Evolutionary conservation across 2,329 filamentous ascomycete species (phyloP), one percentile per base, ranked within the genome.

Genomic region (Ceratocystiopsis sp.): DNA sequence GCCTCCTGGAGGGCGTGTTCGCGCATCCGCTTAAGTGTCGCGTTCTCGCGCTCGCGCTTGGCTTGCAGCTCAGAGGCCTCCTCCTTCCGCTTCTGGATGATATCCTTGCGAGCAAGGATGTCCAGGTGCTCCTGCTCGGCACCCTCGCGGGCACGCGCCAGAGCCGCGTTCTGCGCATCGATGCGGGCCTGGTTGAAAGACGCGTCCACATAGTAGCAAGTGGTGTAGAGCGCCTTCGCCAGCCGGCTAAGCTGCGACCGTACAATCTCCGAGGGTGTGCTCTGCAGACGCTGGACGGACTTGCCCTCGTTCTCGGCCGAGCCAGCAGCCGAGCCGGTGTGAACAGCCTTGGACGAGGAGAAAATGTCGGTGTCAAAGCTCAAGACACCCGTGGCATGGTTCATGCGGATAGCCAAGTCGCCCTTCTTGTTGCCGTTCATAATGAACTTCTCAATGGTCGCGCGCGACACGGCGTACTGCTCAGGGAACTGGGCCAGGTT

Each of bases 361-460:
- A 98, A 96, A 51, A 98, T 86, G 61, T 98, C 91, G 43, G 85
- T 93, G 61, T 98, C 91, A 55, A 98, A 98, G 60, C 86, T 95
- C 47, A 98, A 75, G 41, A 95, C 84, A 47, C 91, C 86, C 43
- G 87, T 89, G 48, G 86, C 86, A 59, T 98, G 91, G 59, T 96
- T 84, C 64, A 96, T 85, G 48, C 91, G 86, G 54, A 98, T 93
- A 43, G 91, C 83, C 38, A 98, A 73, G 55, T 98, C 91, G 45
- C 91, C 91, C 75, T 98, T 98, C 78, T 98, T 98, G 75, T 93
- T 96, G 50, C 91, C 91, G 63, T 98, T 98, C 91, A 98, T 98
- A 71, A 98, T 96, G 71, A 98, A 98, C 68, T 96, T 98, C 71
- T 98, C 91, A 52, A 98, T 93, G 48, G 84, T 93, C 51, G 80